Base-by-base conservation (phyloP, 1,284 basidiomycete species). In the Ceratobasidium sp. region DNA sequence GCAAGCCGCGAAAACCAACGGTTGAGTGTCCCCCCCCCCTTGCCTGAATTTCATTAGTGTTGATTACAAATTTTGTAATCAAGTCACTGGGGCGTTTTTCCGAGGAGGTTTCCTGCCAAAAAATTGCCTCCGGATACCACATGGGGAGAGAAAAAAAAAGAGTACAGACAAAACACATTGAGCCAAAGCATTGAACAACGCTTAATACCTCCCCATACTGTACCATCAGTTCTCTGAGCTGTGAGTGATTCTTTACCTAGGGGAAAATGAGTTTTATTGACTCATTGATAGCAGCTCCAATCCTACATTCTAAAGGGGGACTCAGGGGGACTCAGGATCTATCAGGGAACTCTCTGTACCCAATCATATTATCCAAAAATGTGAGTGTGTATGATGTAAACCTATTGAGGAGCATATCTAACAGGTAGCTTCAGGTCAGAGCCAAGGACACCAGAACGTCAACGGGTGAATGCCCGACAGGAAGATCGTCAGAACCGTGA, bases 81-180 rank as follows among this genome's bases (percentile, higher is more conserved):
- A 19, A 33, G 19, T 64, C 41, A 29, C 47, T 33, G 62, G 45
- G 62, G 62, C 47, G 62, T 64, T 64, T 64, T 33, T 47, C 31
- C 22, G 17, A 29, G 62, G 6, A 4, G 62, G 41, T 11, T 64
- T 31, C 33, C 45, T 22, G 24, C 62, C 62, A 64, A 64, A 64
- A 64, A 64, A 64, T 64, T 9, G 7, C 27, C 29, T 7, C 11
- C 1, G 5, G 27, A 44, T 33, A 64, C 62, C 47, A 64, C 62
- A 64, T 64, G 62, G 62, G 62, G 62, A 51, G 62, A 50, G n/a
- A n/a, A n/a, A n/a, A 50, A 51, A 11, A 64, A 50, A 64, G 27
- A 64, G 29, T 3, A 51, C 15, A 48, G 27, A 63, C 29, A n/a
- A 9, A 33, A 64, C n/a, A 24, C 45, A 56, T 41, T 41, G n/a